These are phyloP conservation scores for Rhodotorula sphaerocarpa DNA, from an alignment of 768 basidiomycete species.

Conservation along the genomic window DNA sequence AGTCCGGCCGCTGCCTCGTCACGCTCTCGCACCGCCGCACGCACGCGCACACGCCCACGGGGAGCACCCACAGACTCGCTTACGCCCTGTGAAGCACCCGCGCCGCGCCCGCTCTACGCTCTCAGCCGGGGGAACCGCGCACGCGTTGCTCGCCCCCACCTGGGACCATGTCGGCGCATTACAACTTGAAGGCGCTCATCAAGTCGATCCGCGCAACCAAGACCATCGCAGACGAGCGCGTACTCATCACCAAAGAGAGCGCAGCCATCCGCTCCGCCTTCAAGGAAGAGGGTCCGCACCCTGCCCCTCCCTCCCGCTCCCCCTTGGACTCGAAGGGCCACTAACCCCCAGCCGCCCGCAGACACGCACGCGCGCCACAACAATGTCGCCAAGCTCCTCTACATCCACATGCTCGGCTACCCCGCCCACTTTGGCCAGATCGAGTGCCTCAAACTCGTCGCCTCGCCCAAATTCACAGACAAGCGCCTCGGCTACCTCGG, in stretches of 20 bases:
- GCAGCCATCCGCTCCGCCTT: conserved; percentile 95
- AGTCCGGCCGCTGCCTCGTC: too few species aligned
- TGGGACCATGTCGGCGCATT: conserved; percentile 32
- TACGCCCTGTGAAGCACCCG: too few species aligned
- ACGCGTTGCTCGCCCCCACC: neutral
- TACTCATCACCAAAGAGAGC: conserved; percentile 92
- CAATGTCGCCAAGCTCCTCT: conserved; percentile 94
- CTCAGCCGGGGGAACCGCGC: too few species aligned
- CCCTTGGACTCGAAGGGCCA: too few species aligned
- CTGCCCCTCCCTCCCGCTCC: too few species aligned
- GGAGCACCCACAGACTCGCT: too few species aligned
- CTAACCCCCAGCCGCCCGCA: neutral
- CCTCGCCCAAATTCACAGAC: conserved; percentile 63
- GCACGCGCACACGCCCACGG: too few species aligned
- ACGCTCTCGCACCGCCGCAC: too few species aligned
- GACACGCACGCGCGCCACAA: conserved; percentile 79
- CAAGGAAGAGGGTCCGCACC: conserved; percentile 70
- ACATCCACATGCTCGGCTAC: conserved; percentile 98
- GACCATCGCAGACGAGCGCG: conserved; percentile 97
- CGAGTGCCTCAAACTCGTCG: conserved; percentile 73
- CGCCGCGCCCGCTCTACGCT: too few species aligned
- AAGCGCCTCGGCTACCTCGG: conserved; percentile 94
- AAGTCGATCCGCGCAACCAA: conserved; percentile 98
- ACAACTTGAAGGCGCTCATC: conserved; percentile 68
- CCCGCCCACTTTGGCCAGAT: conserved; percentile 99